Base-by-base conservation (phyloP, 2,329 filamentous ascomycete species). In the Magnaporthiopsis incrustans region DNA sequence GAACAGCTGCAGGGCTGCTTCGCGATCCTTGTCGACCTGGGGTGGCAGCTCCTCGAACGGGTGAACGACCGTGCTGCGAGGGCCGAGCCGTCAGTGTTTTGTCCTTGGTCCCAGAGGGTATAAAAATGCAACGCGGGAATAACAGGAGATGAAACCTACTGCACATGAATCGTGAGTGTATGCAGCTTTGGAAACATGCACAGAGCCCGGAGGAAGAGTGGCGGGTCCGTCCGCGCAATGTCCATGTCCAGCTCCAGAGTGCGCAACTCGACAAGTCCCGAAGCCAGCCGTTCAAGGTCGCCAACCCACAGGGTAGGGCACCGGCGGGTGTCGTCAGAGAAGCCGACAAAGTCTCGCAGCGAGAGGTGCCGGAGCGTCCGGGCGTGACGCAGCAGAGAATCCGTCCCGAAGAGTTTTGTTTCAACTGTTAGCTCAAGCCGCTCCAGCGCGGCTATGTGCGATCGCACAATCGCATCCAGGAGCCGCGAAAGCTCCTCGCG, bases 221-320 rank as follows among this genome's bases (percentile, higher is more conserved):
- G 26, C 35, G 65, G 62, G 27, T 66, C 74, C 65, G 74, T 75
- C 12, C 71, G 64, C 3, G 68, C 68, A n/a, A 69, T 67, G 65
- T 82, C 80, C 73, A 82, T 75, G 69, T 82, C 81, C 12, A 83
- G 67, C 69, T 82, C 80, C 6, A 82, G 75, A 0, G 73, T 74
- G 33, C 74, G 73, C 4, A 82, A 71, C 4, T 67, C 60, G 4
- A 65, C 66, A 7, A 82, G 66, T 3, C 65, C 64, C 2, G 63
- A 65, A 0, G 77, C 72, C 3, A 82, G 72, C 0, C 62, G 56
- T 3, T 69, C 64, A 12, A 81, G 64, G 59, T 77, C 73, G n/a
- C 64, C 69, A 2, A 70, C 65, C 27, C 66, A 66, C 53, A 82
- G 64, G 2, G 79, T 81, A 5, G 79, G 80, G 63, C 79, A 81